Conservation (phyloP, 176 grass and related monocot species). For the Avena atlantica region DNA sequence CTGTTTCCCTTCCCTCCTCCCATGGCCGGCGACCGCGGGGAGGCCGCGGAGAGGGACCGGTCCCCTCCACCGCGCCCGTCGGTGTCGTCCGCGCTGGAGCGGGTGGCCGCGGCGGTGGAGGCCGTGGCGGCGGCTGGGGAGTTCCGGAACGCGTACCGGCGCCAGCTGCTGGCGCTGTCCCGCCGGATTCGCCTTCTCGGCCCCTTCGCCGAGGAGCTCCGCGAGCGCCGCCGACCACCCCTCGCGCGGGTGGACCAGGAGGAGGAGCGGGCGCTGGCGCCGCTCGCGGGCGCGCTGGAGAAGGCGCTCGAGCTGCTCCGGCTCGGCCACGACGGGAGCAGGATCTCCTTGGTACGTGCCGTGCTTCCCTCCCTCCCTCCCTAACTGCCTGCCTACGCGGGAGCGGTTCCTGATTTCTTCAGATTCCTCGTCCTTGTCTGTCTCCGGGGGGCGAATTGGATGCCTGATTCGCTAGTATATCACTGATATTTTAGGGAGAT, state of each 20-base stretch:
- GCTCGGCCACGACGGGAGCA: conserved; percentile 71
- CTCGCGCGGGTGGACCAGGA: background rate
- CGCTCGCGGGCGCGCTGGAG: conserved; percentile 61
- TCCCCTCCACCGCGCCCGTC: background rate
- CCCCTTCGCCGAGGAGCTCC: conserved; percentile 83
- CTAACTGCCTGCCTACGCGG: background rate
- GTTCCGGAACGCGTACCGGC: conserved; percentile 72
- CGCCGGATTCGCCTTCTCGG: conserved; percentile 74
- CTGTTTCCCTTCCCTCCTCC: background rate
- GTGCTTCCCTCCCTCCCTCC: background rate
- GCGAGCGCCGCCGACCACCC: conserved; percentile 37
- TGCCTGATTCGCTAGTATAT: background rate
- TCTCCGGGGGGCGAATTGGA: background rate
- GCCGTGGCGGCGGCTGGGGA: conserved; percentile 43
- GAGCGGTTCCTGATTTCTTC: background rate
- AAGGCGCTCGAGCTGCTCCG: conserved; percentile 59
- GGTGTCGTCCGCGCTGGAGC: background rate
- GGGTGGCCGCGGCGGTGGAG: conserved; percentile 46
- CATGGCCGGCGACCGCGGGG: conserved; percentile 49
- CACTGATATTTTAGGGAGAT: background rate
- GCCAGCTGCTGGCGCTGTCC: conserved; percentile 72
- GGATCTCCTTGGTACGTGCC: conserved; percentile 71
- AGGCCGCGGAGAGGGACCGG: background rate
- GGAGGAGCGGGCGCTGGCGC: conserved; percentile 49
- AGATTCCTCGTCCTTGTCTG: background rate